phyloP scores from a whole-genome alignment of 2,329 filamentous ascomycete genomes.

The Paraphoma chrysanthemicola region DNA sequence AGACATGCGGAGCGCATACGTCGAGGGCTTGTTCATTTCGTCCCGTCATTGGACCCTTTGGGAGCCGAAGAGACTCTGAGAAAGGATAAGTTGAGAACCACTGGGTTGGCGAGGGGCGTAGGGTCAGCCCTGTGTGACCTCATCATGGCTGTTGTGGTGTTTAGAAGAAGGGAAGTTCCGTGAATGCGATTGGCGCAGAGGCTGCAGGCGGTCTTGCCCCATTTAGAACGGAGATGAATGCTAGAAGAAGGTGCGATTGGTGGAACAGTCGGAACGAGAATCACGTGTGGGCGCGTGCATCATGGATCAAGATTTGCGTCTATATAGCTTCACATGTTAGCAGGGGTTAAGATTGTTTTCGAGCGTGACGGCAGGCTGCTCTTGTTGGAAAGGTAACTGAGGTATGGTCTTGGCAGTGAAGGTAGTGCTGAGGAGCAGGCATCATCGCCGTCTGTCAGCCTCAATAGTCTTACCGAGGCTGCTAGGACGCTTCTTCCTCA shows the following conservation, averaged over 20 bases:
- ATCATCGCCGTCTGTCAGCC: background rate
- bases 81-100: conserved; percentile 21
- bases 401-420: conserved; percentile 7
- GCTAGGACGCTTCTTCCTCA: conserved; percentile 1
- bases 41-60: conserved; percentile 14
- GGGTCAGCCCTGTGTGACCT: conserved; percentile 27
- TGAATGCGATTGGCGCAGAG: conserved; percentile 8
- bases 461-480: background rate
- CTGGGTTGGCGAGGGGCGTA: conserved; percentile 23
- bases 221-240: conserved; percentile 28
- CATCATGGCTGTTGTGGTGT: conserved; percentile 4
- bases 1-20: conserved; percentile 14
- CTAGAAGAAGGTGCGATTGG: conserved; percentile 13
- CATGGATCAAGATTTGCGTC: conserved; percentile 3
- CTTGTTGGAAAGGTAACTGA: background rate
- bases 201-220: conserved; percentile 9
- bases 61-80: conserved; percentile 22
- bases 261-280: conserved; percentile 10
- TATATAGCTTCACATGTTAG: conserved; percentile 20
- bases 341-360: conserved; percentile 12
- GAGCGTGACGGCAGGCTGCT: conserved; percentile 12
- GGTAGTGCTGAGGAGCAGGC: conserved; percentile 11
- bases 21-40: conserved; percentile 5
- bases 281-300: conserved; percentile 24
- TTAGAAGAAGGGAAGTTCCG: conserved; percentile 6